phyloP scores from a whole-genome alignment of 2,329 filamentous ascomycete genomes.

The Botrytis galanthina region DNA sequence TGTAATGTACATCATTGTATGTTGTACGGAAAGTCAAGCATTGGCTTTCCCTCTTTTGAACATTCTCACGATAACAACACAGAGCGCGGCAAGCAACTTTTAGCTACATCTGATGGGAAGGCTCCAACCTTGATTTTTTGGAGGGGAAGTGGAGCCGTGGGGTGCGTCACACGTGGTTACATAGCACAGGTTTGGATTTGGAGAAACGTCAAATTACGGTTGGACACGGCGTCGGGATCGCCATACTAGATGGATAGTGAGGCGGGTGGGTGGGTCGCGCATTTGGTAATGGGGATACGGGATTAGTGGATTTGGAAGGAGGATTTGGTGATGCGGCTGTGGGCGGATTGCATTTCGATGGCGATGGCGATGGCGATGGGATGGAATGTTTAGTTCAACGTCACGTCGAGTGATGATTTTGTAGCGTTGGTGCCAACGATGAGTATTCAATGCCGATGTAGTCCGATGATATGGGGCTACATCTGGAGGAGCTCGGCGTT shows the following conservation, averaged over 20 bases:
- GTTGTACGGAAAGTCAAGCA: neutral
- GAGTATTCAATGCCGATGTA: neutral
- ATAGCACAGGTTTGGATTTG: neutral
- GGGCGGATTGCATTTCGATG: neutral
- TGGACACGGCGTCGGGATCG: constrained; percentile 4
- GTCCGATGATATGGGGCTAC: neutral
- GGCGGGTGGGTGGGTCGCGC: neutral
- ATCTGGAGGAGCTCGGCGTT: neutral
- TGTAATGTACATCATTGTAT: neutral
- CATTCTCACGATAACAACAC: neutral
- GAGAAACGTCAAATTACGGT: neutral
- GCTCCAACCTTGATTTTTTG: neutral
- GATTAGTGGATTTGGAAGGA: neutral
- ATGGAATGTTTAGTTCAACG: neutral
- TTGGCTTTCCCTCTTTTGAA: neutral
- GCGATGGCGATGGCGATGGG: neutral
- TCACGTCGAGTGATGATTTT: neutral
- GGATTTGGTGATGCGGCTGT: neutral
- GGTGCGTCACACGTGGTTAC: neutral
- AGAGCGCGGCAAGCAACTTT: neutral
- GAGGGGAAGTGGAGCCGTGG: neutral
- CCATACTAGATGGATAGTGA: neutral
- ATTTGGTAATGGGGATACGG: neutral
- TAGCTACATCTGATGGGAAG: neutral
- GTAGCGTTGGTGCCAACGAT: neutral